A percentile compares a stretch with the other conserved stretches of the same genome.
Conservation (phyloP, 495 filamentous ascomycete species). For the Penicillium lividum region DNA sequence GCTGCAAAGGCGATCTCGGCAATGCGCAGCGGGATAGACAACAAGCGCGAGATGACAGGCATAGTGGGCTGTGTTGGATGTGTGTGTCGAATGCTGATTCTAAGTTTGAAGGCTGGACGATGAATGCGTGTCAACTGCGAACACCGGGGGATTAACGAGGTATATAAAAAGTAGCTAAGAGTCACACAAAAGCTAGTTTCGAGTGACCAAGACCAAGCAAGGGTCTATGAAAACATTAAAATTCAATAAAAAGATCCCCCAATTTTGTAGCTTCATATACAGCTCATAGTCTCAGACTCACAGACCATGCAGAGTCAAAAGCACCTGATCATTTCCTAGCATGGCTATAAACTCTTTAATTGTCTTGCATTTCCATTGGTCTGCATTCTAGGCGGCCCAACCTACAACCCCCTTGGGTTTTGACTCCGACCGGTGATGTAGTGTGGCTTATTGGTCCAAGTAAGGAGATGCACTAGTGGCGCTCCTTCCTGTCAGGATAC, state of each 20-base stretch:
- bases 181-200: conserved; percentile 18
- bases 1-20: conserved; percentile 45
- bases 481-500: conserved; percentile 14
- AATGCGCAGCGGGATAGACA: conserved; percentile 51
- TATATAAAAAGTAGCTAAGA: conserved; percentile 21
- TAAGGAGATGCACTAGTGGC: conserved; percentile 18
- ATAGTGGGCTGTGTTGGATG: conserved; percentile 26
- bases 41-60: conserved; percentile 52
- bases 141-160: conserved; percentile 14
- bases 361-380: conserved; percentile 13
- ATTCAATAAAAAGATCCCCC: conserved; percentile 1
- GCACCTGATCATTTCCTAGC: conserved; percentile 5
- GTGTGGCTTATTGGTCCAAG: conserved; percentile 18
- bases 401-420: conserved; percentile 4
- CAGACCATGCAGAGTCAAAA: conserved; percentile 4
- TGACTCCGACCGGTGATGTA: conserved; percentile 15
- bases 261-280: background rate
- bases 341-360: background rate
- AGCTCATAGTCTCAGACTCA: background rate
- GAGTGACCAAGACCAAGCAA: conserved; percentile 26
- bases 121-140: background rate
- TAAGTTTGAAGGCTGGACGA: background rate
- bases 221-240: conserved; percentile 17
- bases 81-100: background rate
- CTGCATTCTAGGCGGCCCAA: conserved; percentile 13